phyloP scores from a whole-genome alignment of 176 grass and related monocot genomes.

The Saccharum spontaneum region DNA sequence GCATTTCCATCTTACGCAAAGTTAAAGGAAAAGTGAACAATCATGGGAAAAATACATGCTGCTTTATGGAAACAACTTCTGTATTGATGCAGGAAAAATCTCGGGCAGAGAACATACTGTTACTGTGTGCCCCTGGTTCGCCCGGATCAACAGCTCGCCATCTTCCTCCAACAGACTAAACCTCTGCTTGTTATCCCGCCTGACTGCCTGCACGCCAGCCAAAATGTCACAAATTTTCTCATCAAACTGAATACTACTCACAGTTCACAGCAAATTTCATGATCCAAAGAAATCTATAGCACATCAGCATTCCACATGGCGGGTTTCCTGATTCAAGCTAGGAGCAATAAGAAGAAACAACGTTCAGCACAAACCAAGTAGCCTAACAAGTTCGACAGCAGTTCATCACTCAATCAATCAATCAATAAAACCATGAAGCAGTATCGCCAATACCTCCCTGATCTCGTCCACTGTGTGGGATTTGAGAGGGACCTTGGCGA shows the following conservation, averaged over 20 bases:
- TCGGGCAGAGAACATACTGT: conserved; percentile 41
- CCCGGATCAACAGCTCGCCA: conserved; percentile 71
- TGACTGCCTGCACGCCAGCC: conserved; percentile 55
- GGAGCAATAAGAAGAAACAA: background rate
- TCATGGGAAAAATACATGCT: background rate
- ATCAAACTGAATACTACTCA: background rate
- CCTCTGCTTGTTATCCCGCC: conserved; percentile 76
- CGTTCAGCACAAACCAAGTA: background rate
- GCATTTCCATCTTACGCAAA: background rate
- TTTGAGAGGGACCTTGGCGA: conserved; percentile 73
- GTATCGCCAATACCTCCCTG: conserved; percentile 52
- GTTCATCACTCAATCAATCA: background rate
- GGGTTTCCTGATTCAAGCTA: background rate
- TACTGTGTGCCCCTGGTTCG: conserved; percentile 84
- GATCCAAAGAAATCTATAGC: background rate
- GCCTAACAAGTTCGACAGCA: background rate
- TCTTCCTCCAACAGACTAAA: conserved; percentile 90
- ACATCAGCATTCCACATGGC: background rate
- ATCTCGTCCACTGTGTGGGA: conserved; percentile 77
- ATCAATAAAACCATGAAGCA: background rate
- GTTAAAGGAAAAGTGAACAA: background rate
- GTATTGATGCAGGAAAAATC: background rate
- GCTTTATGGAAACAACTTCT: background rate
- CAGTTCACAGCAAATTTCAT: background rate
- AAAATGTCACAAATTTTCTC: background rate